A percentile compares a stretch with the other conserved stretches of the same genome.
These are phyloP conservation scores for Kwoniella sp. DNA, from an alignment of 768 basidiomycete genomes.

Conservation along the genomic window DNA sequence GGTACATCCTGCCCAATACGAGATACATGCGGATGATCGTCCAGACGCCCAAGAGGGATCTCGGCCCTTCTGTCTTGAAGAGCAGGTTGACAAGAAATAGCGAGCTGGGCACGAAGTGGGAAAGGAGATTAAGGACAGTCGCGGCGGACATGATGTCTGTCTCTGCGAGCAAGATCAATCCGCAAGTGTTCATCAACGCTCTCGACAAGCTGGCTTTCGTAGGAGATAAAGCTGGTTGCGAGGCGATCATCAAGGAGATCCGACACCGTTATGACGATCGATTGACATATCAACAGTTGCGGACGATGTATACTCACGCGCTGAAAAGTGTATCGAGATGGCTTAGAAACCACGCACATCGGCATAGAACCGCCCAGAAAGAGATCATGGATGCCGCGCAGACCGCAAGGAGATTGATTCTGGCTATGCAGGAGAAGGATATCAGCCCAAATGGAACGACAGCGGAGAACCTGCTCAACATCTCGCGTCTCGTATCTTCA, in stretches of 20 bases:
- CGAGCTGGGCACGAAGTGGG: constrained; percentile 21
- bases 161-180: constrained; percentile 8
- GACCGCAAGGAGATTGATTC: constrained; percentile 4
- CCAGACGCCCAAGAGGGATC: neutral
- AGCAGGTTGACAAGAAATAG: constrained; percentile 5
- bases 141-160: constrained; percentile 20
- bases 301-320: constrained; percentile 18
- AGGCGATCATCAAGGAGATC: constrained; percentile 24
- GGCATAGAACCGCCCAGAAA: constrained; percentile 7
- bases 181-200: constrained; percentile 12
- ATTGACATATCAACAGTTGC: constrained; percentile 6
- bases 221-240: constrained; percentile 19
- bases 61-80: neutral
- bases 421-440: constrained; percentile 17
- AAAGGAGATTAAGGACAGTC: constrained; percentile 20
- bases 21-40: constrained; percentile 3
- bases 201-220: constrained; percentile 16
- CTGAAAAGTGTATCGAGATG: constrained; percentile 19
- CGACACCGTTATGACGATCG: constrained; percentile 17
- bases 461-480: constrained; percentile 20
- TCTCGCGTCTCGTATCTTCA: constrained; percentile 11
- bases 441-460: constrained; percentile 17
- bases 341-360: constrained; percentile 15
- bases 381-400: constrained; percentile 15
- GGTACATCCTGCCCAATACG: constrained; percentile 18